These are phyloP conservation scores for Cystobasidium onofrii DNA, from an alignment of 768 basidiomycete genomes.

Conservation along the genomic window DNA sequence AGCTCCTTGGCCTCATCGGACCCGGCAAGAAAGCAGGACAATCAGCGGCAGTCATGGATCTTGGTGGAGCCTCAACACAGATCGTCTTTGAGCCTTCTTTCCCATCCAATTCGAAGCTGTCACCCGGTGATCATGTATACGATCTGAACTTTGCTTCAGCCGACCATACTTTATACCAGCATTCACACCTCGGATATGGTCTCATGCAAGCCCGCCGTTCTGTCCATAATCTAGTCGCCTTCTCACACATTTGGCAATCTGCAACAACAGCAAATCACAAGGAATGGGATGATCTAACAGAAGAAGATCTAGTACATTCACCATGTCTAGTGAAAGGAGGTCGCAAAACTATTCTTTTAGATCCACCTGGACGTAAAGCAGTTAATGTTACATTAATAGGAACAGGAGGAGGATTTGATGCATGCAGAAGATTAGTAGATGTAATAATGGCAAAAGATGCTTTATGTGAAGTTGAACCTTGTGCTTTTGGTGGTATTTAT, in stretches of 20 bases:
- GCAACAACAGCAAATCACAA: slow-evolving; percentile 37
- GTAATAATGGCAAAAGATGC: slow-evolving; percentile 91
- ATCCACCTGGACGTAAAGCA: slow-evolving; percentile 48
- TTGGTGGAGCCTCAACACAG: slow-evolving; percentile 94
- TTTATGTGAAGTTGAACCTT: slow-evolving; percentile 85
- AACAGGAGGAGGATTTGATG: slow-evolving; percentile 70
- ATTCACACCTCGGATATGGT: slow-evolving; percentile 95
- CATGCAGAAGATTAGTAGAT: slow-evolving; percentile 72
- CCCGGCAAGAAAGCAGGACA: slow-evolving; percentile 50
- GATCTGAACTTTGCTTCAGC: slow-evolving; percentile 65
- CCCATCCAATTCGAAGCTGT: slow-evolving; percentile 50
- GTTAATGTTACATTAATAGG: slow-evolving; percentile 79
- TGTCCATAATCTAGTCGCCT: slow-evolving; percentile 84
- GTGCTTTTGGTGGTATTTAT: slow-evolving; percentile 94
- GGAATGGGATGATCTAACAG: slow-evolving; percentile 46
- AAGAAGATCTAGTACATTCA: slow-evolving; percentile 54
- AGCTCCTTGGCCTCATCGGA: slow-evolving; percentile 63
- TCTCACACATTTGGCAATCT: slow-evolving; percentile 54
- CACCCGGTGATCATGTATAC: slow-evolving; percentile 87
- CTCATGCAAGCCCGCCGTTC: slow-evolving; percentile 76
- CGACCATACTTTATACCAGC: slow-evolving; percentile 77
- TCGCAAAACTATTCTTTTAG: slow-evolving; percentile 57
- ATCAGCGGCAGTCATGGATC: slow-evolving; percentile 83
- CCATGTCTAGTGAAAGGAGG: slow-evolving; percentile 72
- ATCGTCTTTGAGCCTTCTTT: slow-evolving; percentile 87